Conservation (phyloP, 2,329 filamentous ascomycete genomes). For the Neopestalotiopsis clavispora region DNA sequence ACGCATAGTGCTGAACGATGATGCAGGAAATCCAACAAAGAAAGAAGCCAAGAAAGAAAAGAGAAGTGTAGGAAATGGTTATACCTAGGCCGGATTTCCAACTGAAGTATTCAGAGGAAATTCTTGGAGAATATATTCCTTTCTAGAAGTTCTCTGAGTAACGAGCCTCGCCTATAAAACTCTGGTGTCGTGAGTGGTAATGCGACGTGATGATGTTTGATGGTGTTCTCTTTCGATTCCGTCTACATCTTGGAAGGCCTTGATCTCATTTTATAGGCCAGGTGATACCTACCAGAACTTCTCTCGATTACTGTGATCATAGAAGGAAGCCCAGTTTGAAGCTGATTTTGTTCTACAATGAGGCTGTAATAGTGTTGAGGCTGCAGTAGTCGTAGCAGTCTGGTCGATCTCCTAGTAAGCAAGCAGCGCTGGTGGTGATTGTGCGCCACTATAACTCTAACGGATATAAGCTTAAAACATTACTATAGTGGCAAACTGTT, state of each 20-base stretch:
- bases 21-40: neutral
- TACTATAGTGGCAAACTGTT: neutral
- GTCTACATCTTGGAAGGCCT: neutral
- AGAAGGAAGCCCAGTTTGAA: neutral
- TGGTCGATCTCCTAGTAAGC: slow-evolving; percentile 10
- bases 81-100: neutral
- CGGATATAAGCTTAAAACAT: neutral
- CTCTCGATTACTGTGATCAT: neutral
- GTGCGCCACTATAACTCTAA: neutral
- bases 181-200: neutral
- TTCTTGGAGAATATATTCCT: neutral
- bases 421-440: neutral
- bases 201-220: neutral
- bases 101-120: neutral
- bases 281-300: neutral
- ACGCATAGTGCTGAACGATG: neutral
- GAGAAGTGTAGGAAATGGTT: neutral
- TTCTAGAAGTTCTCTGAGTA: neutral
- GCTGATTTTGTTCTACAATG: neutral
- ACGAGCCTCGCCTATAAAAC: neutral
- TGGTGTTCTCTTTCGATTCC: neutral
- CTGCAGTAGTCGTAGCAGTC: neutral
- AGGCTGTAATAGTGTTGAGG: neutral
- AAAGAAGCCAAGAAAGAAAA: neutral
- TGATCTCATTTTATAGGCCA: slow-evolving; percentile 1